These are phyloP conservation scores for Botryotinia convoluta DNA, from an alignment of 2,329 filamentous ascomycete species.

Conservation along the genomic window DNA sequence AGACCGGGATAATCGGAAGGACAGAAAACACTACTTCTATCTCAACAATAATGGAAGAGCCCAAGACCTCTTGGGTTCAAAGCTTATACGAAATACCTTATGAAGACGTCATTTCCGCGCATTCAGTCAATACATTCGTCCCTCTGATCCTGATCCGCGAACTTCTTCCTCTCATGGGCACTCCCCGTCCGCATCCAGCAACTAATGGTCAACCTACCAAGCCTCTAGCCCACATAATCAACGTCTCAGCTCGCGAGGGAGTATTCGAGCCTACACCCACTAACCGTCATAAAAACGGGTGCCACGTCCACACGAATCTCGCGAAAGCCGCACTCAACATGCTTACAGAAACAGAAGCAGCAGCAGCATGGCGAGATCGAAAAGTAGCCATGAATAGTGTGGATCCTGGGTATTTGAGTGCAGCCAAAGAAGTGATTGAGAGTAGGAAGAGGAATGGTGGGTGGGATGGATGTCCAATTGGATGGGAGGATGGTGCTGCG, in stretches of 20 bases:
- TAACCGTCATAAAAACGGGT: constrained; percentile 20
- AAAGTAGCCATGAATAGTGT: constrained; percentile 26
- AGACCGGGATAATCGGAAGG: not conserved
- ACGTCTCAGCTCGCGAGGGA: constrained; percentile 28
- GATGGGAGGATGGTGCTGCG: constrained; percentile 28
- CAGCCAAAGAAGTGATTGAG: constrained; percentile 22
- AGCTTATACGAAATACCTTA: constrained; percentile 25
- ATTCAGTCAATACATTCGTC: constrained; percentile 28
- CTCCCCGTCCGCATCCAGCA: not conserved
- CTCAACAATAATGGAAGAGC: not conserved
- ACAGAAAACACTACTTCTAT: not conserved
- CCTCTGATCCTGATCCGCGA: constrained; percentile 26
- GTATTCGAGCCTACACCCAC: constrained; percentile 21
- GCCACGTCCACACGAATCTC: constrained; percentile 28
- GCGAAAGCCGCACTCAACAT: constrained; percentile 30
- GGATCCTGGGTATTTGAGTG: constrained; percentile 28
- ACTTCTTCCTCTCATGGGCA: constrained; percentile 25
- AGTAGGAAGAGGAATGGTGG: not conserved
- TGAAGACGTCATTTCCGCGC: constrained; percentile 27
- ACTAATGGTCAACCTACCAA: not conserved
- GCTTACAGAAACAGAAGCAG: constrained; percentile 27
- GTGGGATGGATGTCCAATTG: constrained; percentile 25
- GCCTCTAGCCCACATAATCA: constrained; percentile 24
- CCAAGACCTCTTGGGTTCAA: constrained; percentile 26
- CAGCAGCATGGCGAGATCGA: constrained; percentile 22